Conservation (phyloP, 768 basidiomycete species). For the Amanita phalloides region DNA sequence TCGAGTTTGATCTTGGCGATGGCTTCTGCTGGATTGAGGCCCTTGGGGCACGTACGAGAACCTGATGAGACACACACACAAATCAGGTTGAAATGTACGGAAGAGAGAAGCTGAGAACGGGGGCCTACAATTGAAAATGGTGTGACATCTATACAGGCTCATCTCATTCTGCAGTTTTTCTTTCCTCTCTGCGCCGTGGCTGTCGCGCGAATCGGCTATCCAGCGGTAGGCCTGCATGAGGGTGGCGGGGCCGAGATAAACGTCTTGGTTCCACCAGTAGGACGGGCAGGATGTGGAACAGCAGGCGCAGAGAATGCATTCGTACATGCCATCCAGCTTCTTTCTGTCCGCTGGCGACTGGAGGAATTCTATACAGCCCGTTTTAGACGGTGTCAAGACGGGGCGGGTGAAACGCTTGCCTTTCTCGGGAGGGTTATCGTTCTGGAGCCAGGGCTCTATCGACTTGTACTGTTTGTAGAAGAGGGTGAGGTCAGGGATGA, state of each 20-base stretch:
- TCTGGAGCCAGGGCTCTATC: constrained; percentile 93
- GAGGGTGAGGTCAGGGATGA: constrained; percentile 82
- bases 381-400: not conserved
- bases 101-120: constrained; percentile 3
- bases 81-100: not conserved
- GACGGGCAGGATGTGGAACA: constrained; percentile 97
- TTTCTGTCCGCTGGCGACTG: constrained; percentile 87
- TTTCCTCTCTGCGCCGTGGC: constrained; percentile 69
- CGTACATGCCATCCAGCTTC: constrained; percentile 96
- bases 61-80: constrained; percentile 27
- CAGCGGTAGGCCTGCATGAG: constrained; percentile 96
- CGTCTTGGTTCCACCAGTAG: constrained; percentile 99
- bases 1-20: constrained; percentile 93
- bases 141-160: constrained; percentile 96
- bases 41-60: constrained; percentile 95
- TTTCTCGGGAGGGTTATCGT: constrained; percentile 78
- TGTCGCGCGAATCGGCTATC: constrained; percentile 94
- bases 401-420: constrained; percentile 16
- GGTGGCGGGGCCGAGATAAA: constrained; percentile 95
- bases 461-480: constrained; percentile 99
- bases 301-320: constrained; percentile 95
- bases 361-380: constrained; percentile 47
- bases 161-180: constrained; percentile 92
- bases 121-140: constrained; percentile 86
- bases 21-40: constrained; percentile 84